These are phyloP conservation scores for Sinapis alba DNA, from an alignment of 441 rosid genomes.

Conservation along the genomic window DNA sequence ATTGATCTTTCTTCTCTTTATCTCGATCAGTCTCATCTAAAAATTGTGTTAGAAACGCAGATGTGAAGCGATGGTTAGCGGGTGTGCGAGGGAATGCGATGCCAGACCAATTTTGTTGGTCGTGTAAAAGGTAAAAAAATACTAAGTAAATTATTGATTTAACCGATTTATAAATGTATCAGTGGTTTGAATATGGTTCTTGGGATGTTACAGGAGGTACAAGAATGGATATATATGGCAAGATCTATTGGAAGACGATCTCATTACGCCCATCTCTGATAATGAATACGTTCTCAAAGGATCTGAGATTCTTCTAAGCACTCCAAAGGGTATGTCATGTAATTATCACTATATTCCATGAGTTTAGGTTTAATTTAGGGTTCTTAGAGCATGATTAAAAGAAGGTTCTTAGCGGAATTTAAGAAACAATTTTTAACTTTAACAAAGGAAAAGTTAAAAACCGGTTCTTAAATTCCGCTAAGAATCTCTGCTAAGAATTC, in stretches of 20 bases:
- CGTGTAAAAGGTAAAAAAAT: conserved; percentile 61
- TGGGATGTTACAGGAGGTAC: conserved; percentile 51
- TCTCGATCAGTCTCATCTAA: background rate
- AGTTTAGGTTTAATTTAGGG: background rate
- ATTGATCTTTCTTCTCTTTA: background rate
- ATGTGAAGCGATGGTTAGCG: conserved; percentile 74
- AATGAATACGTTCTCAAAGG: conserved; percentile 80
- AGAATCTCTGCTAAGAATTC: too few relatives aligned
- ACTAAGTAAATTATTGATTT: background rate
- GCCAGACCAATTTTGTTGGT: conserved; percentile 70
- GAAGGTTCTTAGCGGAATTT: too few relatives aligned
- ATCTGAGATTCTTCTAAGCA: conserved; percentile 46
- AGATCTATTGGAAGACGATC: conserved; percentile 73
- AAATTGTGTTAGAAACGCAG: conserved; percentile 32
- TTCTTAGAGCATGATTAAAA: too few relatives aligned
- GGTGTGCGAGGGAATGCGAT: conserved; percentile 70
- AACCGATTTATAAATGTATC: background rate
- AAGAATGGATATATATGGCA: conserved; percentile 77
- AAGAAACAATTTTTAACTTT: too few relatives aligned
- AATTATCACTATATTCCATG: background rate
- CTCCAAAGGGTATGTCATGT: conserved; percentile 36
- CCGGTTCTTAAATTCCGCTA: too few relatives aligned
- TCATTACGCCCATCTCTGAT: conserved; percentile 70
- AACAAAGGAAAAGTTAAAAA: too few relatives aligned
- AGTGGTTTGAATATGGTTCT: background rate